Percentiles rank a stretch among this genome's conserved stretches.
These are phyloP conservation scores for Albifimbria verrucaria DNA, from an alignment of 2,329 filamentous ascomycete genomes.

Conservation along the genomic window DNA sequence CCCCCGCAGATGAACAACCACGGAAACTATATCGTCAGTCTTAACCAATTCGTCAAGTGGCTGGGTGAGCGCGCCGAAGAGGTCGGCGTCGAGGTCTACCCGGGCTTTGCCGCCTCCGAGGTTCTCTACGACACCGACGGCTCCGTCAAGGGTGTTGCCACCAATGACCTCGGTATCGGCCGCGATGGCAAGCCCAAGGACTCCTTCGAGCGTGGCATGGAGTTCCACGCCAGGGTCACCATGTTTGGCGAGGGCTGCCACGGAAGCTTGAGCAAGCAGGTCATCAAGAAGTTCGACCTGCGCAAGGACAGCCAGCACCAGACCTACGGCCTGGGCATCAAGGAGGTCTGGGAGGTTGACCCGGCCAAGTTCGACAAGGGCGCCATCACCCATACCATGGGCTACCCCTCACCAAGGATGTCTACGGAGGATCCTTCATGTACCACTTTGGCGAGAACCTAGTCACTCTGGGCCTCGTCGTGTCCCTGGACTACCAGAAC, in stretches of 20 bases:
- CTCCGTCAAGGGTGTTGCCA: conserved; percentile 89
- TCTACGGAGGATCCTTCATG: conserved; percentile 98
- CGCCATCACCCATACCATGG: conserved; percentile 83
- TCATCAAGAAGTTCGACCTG: conserved; percentile 91
- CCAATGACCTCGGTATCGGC: conserved; percentile 86
- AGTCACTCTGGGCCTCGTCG: conserved; percentile 86
- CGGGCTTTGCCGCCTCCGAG: conserved; percentile 92
- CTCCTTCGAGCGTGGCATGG: conserved; percentile 94
- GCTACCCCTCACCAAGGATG: conserved; percentile 86
- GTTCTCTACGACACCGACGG: conserved; percentile 84
- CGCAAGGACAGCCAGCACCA: conserved; percentile 86
- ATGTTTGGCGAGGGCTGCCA: conserved; percentile 95
- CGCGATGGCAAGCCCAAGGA: conserved; percentile 83
- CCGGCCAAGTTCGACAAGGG: conserved; percentile 90
- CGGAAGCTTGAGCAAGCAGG: conserved; percentile 90
- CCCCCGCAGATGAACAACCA: conserved; percentile 98
- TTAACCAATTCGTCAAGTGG: conserved; percentile 96
- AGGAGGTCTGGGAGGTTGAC: conserved; percentile 96
- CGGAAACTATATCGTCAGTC: conserved; percentile 94
- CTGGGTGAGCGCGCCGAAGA: conserved; percentile 95
- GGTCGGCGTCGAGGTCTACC: conserved; percentile 91
- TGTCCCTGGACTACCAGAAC: conserved; percentile 92
- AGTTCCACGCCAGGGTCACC: conserved; percentile 90
- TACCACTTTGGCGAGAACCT: conserved; percentile 99
- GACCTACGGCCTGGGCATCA: conserved; percentile 91